Conservation (phyloP, 1,139 yeast genomes). For the Hemisphaericaspora xylanilytica region DNA sequence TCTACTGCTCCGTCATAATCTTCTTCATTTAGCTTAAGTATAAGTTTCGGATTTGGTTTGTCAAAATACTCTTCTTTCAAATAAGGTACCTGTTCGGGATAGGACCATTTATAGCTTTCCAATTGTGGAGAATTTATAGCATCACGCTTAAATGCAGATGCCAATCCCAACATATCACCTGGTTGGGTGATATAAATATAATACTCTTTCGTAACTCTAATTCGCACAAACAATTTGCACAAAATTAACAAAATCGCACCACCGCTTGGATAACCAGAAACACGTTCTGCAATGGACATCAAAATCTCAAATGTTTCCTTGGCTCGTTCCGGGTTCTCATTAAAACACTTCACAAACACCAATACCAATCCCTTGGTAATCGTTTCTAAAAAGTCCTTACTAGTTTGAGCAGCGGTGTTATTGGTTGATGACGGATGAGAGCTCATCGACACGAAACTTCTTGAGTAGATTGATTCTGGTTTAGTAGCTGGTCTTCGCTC, state of each 20-base stretch:
- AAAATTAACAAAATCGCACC: conserved; percentile 45
- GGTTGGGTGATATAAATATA: conserved; percentile 53
- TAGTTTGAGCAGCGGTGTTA: conserved; percentile 2
- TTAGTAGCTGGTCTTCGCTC: conserved; percentile 4
- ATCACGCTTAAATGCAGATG: conserved; percentile 57
- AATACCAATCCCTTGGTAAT: conserved; percentile 34
- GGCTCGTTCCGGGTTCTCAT: conserved; percentile 28
- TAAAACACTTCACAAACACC: conserved; percentile 28
- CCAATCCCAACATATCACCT: conserved; percentile 63
- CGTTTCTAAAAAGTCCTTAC: conserved; percentile 17
- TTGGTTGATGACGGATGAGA: conserved; percentile 14
- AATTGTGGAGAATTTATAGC: conserved; percentile 14
- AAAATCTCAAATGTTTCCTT: conserved; percentile 27
- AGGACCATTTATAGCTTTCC: conserved; percentile 46
- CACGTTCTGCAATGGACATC: conserved; percentile 22
- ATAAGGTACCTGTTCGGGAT: conserved; percentile 55
- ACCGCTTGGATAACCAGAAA: conserved; percentile 22
- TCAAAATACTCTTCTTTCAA: conserved; percentile 44
- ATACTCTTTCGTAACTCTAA: conserved; percentile 51
- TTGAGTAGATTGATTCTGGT: conserved; percentile 11
- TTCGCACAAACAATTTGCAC: conserved; percentile 53
- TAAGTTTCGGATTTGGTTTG: conserved; percentile 24
- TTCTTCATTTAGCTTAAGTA: conserved; percentile 7
- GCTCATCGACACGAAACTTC: conserved; percentile 23
- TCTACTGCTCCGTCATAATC: conserved; percentile 8